Evolutionary conservation across 441 rosid species (phyloP).

Genomic region (Syzygium syzygioides): DNA sequence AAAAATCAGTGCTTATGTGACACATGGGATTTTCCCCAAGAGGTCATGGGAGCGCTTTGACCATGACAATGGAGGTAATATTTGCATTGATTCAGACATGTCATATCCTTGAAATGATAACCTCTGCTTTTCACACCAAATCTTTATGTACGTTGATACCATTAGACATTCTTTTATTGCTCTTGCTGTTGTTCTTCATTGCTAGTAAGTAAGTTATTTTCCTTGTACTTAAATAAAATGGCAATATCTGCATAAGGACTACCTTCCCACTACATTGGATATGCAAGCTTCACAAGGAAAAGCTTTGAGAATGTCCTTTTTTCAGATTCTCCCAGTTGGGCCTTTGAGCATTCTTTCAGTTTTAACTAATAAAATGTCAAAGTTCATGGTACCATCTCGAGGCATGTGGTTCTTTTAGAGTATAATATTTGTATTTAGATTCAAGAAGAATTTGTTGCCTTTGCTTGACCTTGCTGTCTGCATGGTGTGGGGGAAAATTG

Average conservation of each 20-base stretch:
- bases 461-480: not conserved
- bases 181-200: not conserved
- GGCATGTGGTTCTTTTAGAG: not conserved
- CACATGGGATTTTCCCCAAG: conserved; percentile 93
- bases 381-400: not conserved
- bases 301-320: not conserved
- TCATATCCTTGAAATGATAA: not conserved
- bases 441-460: not conserved
- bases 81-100: conserved; percentile 1
- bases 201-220: not conserved
- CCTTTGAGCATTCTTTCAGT: not conserved
- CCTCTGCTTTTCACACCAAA: not conserved
- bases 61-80: conserved; percentile 71
- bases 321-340: not conserved
- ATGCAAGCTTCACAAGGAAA: not conserved
- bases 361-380: not conserved
- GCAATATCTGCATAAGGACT: not conserved
- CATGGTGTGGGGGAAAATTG: not conserved
- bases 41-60: conserved; percentile 88
- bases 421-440: not conserved
- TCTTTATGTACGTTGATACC: not conserved
- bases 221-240: not conserved
- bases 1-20: conserved; percentile 89
- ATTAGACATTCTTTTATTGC: not conserved
- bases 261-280: not conserved